Percentiles rank a stretch among this genome's conserved stretches.
These are phyloP conservation scores for Kockiozyma suomiensis DNA, from an alignment of 805 yeast genomes.

Conservation along the genomic window DNA sequence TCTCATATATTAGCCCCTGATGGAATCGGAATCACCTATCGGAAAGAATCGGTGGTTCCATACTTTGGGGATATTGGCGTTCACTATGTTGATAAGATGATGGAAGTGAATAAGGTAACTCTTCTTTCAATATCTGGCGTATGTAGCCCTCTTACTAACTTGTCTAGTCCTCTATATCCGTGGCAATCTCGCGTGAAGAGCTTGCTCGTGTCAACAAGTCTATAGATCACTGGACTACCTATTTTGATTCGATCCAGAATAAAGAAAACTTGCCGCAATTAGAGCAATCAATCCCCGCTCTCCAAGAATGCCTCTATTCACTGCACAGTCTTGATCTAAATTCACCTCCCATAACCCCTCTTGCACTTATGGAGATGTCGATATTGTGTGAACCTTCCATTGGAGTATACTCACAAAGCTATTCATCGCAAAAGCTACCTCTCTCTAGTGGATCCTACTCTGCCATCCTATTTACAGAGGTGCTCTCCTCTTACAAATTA, in stretches of 20 bases:
- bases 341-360: slow-evolving; percentile 49
- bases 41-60: slow-evolving; percentile 78
- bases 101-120: slow-evolving; percentile 21
- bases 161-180: slow-evolving; percentile 39
- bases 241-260: slow-evolving; percentile 10
- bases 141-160: not conserved
- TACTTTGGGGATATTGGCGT: slow-evolving; percentile 85
- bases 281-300: slow-evolving; percentile 40
- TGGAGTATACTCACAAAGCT: slow-evolving; percentile 50
- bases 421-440: slow-evolving; percentile 56
- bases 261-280: not conserved
- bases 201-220: slow-evolving; percentile 71
- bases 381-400: slow-evolving; percentile 60
- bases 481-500: slow-evolving; percentile 57
- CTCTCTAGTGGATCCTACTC: slow-evolving; percentile 63
- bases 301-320: slow-evolving; percentile 49
- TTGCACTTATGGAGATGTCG: slow-evolving; percentile 65
- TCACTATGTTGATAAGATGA: slow-evolving; percentile 43
- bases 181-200: slow-evolving; percentile 63
- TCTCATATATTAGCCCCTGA: slow-evolving; percentile 83
- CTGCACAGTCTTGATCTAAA: slow-evolving; percentile 40
- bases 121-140: not conserved
- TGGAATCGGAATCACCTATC: slow-evolving; percentile 75
- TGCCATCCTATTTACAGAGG: slow-evolving; percentile 65
- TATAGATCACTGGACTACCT: slow-evolving; percentile 72